Evolutionary conservation across 2,329 filamentous ascomycete genomes (phyloP), one percentile per base, ranked within the genome.

Genomic region (Cladosporium halotolerans): DNA sequence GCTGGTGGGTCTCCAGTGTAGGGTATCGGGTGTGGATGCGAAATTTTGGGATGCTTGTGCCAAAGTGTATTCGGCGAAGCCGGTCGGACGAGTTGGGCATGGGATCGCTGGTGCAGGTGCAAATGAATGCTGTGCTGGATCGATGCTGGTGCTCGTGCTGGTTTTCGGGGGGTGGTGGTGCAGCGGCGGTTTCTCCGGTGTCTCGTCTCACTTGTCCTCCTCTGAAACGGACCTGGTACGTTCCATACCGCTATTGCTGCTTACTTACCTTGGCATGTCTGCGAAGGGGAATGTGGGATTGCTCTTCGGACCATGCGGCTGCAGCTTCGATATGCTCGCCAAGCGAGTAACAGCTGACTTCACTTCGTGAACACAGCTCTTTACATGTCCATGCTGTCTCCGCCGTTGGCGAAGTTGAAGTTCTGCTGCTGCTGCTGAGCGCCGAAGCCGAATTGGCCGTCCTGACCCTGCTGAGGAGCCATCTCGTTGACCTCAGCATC

Each of bases 371-470:
- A 34, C 9, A 23, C 9, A 44, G 2, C 19, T n/a, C 19, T 57
- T 63, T 64, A 69, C 69, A 72, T 88, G 67, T 88, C 85, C 84
- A 88, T 88, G 39, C 81, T 82, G 66, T 87, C 85, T 60, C 78
- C 81, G 58, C 82, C 82, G 66, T 84, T 89, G 70, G 88, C 88
- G 71, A 99, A 99, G 82, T 89, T 96, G 83, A 97, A 99, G 68
- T 88, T 87, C 62, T 87, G 85, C 65, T 86, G 82, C 68, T 88
- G 85, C 65, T 83, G 78, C 71, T 78, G 65, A 71, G 85, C 76
- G 66, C 87, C 85, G 73, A 97, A 87, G 66, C 91, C 82, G 72
- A 92, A 93, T 54, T 84, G 84, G 55, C 85, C 85, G 64, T 85
- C 82, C 68, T 89, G 86, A 60, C 80, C 82, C 62, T 83, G 79